phyloP scores from a whole-genome alignment of 1,284 basidiomycete species.

The Apiotrichum siamense region DNA sequence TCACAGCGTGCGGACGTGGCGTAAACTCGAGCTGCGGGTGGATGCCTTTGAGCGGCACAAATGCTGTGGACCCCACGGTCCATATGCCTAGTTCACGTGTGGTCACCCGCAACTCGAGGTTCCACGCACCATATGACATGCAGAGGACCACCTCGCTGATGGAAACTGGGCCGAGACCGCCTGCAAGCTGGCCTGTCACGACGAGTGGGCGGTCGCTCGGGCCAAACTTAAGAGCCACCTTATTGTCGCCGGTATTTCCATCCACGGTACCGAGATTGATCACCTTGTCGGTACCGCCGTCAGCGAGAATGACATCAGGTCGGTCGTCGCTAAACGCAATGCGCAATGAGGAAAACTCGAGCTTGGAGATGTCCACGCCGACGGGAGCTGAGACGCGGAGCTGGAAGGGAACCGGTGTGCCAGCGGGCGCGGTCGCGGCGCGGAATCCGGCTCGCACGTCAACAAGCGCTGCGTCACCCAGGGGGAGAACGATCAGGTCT shows the following conservation, averaged over 20 bases:
- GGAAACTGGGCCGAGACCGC: slow-evolving; percentile 20
- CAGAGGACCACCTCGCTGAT: slow-evolving; percentile 24
- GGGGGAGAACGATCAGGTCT: slow-evolving; percentile 58
- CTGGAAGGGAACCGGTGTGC: slow-evolving; percentile 65
- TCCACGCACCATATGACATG: slow-evolving; percentile 32
- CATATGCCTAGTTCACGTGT: slow-evolving; percentile 20
- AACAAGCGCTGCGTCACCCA: slow-evolving; percentile 41
- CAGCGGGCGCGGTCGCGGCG: slow-evolving; percentile 57
- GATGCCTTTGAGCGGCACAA: slow-evolving; percentile 7
- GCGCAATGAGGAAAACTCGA: slow-evolving; percentile 32
- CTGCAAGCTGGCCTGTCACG: slow-evolving; percentile 22
- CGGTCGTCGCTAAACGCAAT: slow-evolving; percentile 40
- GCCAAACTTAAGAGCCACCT: slow-evolving; percentile 17
- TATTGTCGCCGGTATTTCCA: neutral
- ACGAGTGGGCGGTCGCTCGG: slow-evolving; percentile 13
- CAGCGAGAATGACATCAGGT: slow-evolving; percentile 22
- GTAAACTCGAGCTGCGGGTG: slow-evolving; percentile 52
- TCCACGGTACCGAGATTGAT: slow-evolving; percentile 5
- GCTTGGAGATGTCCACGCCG: slow-evolving; percentile 25
- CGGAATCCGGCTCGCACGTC: slow-evolving; percentile 54
- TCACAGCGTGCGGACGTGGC: slow-evolving; percentile 58
- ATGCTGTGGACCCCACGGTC: slow-evolving; percentile 17
- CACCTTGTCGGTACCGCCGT: neutral
- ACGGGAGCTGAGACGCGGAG: slow-evolving; percentile 49
- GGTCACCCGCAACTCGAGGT: slow-evolving; percentile 23